phyloP scores from a whole-genome alignment of 768 basidiomycete species.

The Boletus vermiculosoides region DNA sequence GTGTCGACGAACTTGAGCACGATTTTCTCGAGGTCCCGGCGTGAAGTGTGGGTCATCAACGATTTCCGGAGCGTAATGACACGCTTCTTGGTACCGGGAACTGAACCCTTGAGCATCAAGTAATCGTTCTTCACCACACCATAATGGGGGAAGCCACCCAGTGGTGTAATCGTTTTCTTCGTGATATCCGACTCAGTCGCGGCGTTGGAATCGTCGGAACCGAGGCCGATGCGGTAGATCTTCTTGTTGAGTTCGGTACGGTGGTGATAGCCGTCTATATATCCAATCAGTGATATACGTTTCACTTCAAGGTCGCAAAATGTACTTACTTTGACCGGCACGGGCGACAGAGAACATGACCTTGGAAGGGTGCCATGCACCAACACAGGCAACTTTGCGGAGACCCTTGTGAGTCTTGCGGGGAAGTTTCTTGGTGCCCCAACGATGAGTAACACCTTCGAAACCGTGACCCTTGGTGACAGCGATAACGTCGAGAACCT shows the following conservation, averaged over 20 bases:
- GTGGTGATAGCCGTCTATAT: constrained; percentile 90
- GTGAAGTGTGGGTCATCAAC: constrained; percentile 93
- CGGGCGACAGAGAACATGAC: constrained; percentile 99
- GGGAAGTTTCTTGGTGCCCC: constrained; percentile 99
- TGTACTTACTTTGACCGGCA: constrained; percentile 93
- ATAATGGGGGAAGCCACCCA: constrained; percentile 99
- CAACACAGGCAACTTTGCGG: constrained; percentile 98
- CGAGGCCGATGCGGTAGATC: constrained; percentile 91
- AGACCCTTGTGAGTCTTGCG: constrained; percentile 99
- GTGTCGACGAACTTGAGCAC: constrained; percentile 99
- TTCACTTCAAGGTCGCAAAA: neutral
- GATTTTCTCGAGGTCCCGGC: constrained; percentile 96
- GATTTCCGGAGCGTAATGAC: constrained; percentile 97
- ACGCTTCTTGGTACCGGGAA: constrained; percentile 97
- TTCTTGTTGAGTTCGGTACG: constrained; percentile 99
- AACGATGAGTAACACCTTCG: constrained; percentile 98
- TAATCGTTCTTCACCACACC: constrained; percentile 99
- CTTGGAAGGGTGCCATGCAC: constrained; percentile 98
- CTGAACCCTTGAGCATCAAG: constrained; percentile 93
- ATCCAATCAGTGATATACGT: constrained; percentile 4
- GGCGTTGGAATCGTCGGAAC: constrained; percentile 74
- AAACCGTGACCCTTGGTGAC: constrained; percentile 99
- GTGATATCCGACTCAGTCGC: constrained; percentile 95
- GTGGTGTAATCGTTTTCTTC: constrained; percentile 89
- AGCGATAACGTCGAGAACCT: constrained; percentile 94